phyloP scores from a whole-genome alignment of 352 stramenopile genomes.

The Pythium diclinum region DNA sequence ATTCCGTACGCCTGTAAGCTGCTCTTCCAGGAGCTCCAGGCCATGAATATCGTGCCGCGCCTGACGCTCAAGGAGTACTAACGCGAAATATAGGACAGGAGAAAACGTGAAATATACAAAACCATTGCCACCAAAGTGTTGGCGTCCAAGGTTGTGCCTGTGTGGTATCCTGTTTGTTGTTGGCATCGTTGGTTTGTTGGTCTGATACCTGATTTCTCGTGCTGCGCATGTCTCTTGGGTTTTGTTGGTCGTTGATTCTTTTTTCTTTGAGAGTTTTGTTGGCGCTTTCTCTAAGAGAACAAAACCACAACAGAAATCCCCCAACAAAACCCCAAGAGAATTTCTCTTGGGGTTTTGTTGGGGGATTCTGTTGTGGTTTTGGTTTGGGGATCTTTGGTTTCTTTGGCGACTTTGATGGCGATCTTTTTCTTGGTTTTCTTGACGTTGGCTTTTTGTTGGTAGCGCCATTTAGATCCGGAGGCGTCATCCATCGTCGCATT shows the following conservation, averaged over 20 bases:
- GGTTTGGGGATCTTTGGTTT: too few relatives aligned
- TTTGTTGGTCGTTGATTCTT: too few relatives aligned
- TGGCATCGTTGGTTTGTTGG: background rate
- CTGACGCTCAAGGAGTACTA: conserved; percentile 95
- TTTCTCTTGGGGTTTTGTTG: background rate
- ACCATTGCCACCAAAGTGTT: background rate
- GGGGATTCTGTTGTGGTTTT: background rate
- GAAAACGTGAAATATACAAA: background rate
- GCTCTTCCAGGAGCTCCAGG: conserved; percentile 98
- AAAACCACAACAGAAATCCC: too few relatives aligned
- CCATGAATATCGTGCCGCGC: conserved; percentile 99
- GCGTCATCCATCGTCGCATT: background rate
- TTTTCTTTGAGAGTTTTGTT: too few relatives aligned
- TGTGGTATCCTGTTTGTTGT: background rate
- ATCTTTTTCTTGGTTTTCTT: too few relatives aligned
- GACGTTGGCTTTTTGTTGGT: background rate
- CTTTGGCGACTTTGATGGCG: background rate
- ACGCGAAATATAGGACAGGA: conserved; percentile 5
- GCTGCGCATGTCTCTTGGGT: too few relatives aligned
- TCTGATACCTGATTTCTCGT: too few relatives aligned
- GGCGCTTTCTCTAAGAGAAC: too few relatives aligned
- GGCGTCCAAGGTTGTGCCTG: too few relatives aligned
- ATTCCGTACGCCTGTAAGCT: conserved; percentile 99
- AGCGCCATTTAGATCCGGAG: background rate
- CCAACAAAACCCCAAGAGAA: too few relatives aligned